A percentile compares a stretch with the other conserved stretches of the same genome.
Conservation (phyloP, 495 filamentous ascomycete genomes). For the Aspergillus cavernicola region DNA sequence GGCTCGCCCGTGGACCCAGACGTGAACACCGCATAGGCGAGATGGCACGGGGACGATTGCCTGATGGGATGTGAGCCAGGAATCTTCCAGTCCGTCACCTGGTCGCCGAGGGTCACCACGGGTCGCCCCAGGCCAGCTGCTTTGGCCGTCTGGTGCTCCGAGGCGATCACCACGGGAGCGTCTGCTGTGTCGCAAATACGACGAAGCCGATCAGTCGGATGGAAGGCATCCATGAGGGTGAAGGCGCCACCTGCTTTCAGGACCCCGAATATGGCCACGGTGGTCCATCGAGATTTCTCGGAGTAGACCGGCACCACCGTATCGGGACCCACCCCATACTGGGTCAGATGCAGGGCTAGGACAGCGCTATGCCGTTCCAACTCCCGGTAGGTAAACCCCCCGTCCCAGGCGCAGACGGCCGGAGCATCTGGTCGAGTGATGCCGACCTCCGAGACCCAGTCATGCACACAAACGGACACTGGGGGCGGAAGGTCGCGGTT, state of each 20-base stretch:
- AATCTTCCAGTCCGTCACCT: neutral
- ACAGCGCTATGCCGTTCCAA: slow-evolving; percentile 4
- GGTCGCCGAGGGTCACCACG: neutral
- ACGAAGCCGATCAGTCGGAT: slow-evolving; percentile 35
- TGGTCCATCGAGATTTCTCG: slow-evolving; percentile 37
- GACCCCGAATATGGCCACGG: slow-evolving; percentile 37
- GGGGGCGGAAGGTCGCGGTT: neutral
- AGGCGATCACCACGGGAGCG: neutral
- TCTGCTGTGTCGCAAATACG: slow-evolving; percentile 15
- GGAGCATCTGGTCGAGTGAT: neutral
- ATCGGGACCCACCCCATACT: slow-evolving; percentile 29
- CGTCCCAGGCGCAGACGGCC: slow-evolving; percentile 20
- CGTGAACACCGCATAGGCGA: slow-evolving; percentile 29
- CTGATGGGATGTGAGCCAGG: neutral
- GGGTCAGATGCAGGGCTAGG: slow-evolving; percentile 24
- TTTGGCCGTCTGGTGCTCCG: too few species aligned
- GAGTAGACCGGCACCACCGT: slow-evolving; percentile 40
- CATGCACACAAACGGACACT: neutral
- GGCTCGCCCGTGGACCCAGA: slow-evolving; percentile 37
- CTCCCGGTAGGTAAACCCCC: slow-evolving; percentile 18
- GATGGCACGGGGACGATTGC: neutral
- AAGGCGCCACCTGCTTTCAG: slow-evolving; percentile 47
- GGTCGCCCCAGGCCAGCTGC: neutral
- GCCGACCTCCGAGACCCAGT: neutral
- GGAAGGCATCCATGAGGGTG: slow-evolving; percentile 40